phyloP scores from a whole-genome alignment of 2,329 filamentous ascomycete species.

The Fusarium sulawesiense region DNA sequence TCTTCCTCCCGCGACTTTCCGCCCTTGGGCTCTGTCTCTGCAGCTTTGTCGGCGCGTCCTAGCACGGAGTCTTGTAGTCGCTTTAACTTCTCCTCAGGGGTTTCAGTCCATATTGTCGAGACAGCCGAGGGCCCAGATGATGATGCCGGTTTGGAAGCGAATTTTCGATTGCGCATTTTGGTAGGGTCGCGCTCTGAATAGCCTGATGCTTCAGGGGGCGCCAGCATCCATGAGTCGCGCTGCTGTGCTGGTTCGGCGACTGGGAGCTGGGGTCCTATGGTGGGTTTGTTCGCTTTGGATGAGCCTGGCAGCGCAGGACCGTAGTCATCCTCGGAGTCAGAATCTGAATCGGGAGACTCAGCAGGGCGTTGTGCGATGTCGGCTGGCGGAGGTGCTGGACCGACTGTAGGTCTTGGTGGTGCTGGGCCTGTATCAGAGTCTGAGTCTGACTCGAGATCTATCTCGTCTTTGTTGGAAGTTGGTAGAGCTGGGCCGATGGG shows the following conservation, averaged over 20 bases:
- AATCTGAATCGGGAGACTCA: conserved; percentile 54
- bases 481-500: conserved; percentile 41
- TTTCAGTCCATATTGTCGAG: conserved; percentile 88
- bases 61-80: conserved; percentile 84
- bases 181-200: conserved; percentile 80
- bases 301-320: conserved; percentile 68
- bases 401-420: conserved; percentile 48
- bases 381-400: conserved; percentile 53
- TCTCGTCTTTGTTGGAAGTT: conserved; percentile 55
- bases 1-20: conserved; percentile 65
- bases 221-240: conserved; percentile 88
- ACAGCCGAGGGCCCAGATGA: conserved; percentile 55
- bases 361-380: conserved; percentile 32
- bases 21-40: conserved; percentile 54
- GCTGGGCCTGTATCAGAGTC: conserved; percentile 53
- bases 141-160: conserved; percentile 71
- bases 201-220: conserved; percentile 69
- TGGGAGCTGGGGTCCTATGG: conserved; percentile 52
- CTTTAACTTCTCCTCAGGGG: conserved; percentile 85
- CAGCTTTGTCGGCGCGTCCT: conserved; percentile 67
- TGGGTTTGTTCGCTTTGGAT: conserved; percentile 60
- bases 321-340: conserved; percentile 65
- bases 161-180: conserved; percentile 83
- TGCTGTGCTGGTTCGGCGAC: conserved; percentile 61
- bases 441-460: conserved; percentile 54